Evolutionary conservation across 2,329 filamentous ascomycete species (phyloP).

Genomic region (Trichophyton schoenleinii): DNA sequence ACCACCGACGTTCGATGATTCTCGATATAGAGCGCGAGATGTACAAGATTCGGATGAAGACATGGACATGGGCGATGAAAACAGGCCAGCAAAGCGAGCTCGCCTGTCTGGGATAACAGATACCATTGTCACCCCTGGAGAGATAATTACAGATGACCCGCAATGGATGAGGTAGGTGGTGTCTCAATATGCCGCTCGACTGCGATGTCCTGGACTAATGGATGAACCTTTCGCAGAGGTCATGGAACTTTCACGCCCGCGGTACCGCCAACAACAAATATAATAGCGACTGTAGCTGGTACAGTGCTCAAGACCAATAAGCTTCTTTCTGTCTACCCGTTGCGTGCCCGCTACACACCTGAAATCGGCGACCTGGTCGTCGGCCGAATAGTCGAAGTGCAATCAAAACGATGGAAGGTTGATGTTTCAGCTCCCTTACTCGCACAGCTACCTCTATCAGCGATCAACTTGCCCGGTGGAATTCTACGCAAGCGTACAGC

Average conservation of each 20-base stretch:
- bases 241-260: slow-evolving; percentile 75
- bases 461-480: slow-evolving; percentile 89
- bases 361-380: slow-evolving; percentile 95
- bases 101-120: slow-evolving; percentile 18
- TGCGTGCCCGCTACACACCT: slow-evolving; percentile 85
- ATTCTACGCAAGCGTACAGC: slow-evolving; percentile 84
- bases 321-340: slow-evolving; percentile 76
- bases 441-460: slow-evolving; percentile 69
- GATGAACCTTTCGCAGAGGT: slow-evolving; percentile 46
- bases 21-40: slow-evolving; percentile 20
- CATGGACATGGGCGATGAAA: slow-evolving; percentile 31
- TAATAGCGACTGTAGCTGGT: slow-evolving; percentile 81
- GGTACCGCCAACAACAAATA: slow-evolving; percentile 42
- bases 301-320: slow-evolving; percentile 92
- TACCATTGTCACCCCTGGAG: slow-evolving; percentile 68
- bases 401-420: slow-evolving; percentile 84
- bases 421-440: slow-evolving; percentile 83
- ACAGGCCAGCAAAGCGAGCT: slow-evolving; percentile 23
- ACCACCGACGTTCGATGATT: slow-evolving; percentile 30
- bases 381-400: slow-evolving; percentile 88
- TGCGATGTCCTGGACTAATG: not conserved
- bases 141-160: slow-evolving; percentile 71
- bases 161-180: slow-evolving; percentile 71
- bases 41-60: slow-evolving; percentile 36
- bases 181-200: not conserved